phyloP scores from a whole-genome alignment of 805 yeast species.

The Sporopachydermia lactativora region DNA sequence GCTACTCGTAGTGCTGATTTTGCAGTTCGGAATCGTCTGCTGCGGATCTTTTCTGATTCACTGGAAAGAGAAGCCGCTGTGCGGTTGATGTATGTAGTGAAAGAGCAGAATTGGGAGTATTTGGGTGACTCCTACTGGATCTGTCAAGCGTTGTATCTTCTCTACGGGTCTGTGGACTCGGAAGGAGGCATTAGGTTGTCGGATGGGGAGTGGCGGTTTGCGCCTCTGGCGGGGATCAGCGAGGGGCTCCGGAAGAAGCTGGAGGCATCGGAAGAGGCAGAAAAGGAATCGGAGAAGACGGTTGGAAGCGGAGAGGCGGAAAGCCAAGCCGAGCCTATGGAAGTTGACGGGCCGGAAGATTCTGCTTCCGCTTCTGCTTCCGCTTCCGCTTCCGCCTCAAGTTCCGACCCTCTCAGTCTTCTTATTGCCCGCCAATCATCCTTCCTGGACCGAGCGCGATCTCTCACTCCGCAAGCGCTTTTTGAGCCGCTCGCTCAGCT shows the following conservation, averaged over 20 bases:
- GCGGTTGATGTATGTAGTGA: constrained; percentile 71
- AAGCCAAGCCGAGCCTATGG: constrained; percentile 10
- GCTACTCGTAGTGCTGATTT: constrained; percentile 82
- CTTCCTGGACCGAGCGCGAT: constrained; percentile 17
- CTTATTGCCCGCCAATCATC: constrained; percentile 18
- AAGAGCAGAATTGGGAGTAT: constrained; percentile 96
- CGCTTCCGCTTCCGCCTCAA: neutral
- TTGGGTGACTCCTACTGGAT: constrained; percentile 90
- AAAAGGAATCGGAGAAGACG: constrained; percentile 9
- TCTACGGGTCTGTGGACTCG: constrained; percentile 63
- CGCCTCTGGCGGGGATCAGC: constrained; percentile 34
- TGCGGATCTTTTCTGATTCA: constrained; percentile 66
- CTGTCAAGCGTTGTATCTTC: constrained; percentile 78
- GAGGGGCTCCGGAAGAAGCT: constrained; percentile 21
- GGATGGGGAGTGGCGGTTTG: constrained; percentile 35
- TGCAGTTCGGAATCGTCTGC: constrained; percentile 56
- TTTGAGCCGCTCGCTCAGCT: constrained; percentile 63
- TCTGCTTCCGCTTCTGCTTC: constrained; percentile 2
- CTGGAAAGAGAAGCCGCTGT: constrained; percentile 66
- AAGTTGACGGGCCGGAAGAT: constrained; percentile 12
- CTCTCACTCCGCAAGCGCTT: constrained; percentile 43
- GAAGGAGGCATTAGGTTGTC: constrained; percentile 32
- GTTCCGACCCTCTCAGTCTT: neutral
- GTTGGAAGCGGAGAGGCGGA: constrained; percentile 7
- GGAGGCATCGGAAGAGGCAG: constrained; percentile 9